Evolutionary conservation across 1,284 basidiomycete species (phyloP).

Genomic region (Sporisorium sorghi): DNA sequence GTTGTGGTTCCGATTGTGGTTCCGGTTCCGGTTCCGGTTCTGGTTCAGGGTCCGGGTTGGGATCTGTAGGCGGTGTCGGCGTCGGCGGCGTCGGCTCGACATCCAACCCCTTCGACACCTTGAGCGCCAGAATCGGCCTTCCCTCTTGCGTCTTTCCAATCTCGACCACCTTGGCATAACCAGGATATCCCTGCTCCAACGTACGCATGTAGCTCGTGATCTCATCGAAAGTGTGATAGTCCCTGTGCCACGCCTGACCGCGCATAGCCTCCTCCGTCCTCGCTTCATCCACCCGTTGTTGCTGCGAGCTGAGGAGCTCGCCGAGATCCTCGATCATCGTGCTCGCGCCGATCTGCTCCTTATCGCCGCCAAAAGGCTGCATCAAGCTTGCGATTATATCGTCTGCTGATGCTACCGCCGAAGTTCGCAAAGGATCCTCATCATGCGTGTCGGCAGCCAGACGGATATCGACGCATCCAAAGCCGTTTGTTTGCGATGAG

Average conservation of each 20-base stretch:
- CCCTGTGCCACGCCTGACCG: conserved; percentile 23
- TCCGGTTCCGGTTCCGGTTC: conserved; percentile 21
- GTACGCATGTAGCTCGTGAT: conserved; percentile 20
- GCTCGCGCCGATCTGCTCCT: neutral
- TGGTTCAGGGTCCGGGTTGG: conserved; percentile 16
- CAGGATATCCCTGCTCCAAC: conserved; percentile 26
- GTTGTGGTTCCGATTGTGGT: conserved; percentile 12
- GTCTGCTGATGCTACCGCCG: neutral
- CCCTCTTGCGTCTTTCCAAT: conserved; percentile 44
- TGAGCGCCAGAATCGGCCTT: conserved; percentile 29
- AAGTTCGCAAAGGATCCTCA: conserved; percentile 14
- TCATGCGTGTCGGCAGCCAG: conserved; percentile 15
- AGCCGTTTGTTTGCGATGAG: neutral
- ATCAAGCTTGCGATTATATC: conserved; percentile 2
- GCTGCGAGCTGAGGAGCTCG: conserved; percentile 12
- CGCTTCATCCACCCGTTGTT: neutral
- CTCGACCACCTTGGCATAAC: conserved; percentile 25
- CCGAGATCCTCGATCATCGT: conserved; percentile 26
- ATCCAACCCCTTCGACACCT: conserved; percentile 14
- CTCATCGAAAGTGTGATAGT: conserved; percentile 42
- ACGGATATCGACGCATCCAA: conserved; percentile 39
- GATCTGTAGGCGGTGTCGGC: conserved; percentile 5
- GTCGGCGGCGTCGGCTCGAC: neutral
- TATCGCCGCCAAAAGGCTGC: conserved; percentile 4
- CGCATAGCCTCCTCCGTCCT: neutral